Conservation (phyloP, 805 yeast genomes). For the Groenewaldozyma tartarivorans region DNA sequence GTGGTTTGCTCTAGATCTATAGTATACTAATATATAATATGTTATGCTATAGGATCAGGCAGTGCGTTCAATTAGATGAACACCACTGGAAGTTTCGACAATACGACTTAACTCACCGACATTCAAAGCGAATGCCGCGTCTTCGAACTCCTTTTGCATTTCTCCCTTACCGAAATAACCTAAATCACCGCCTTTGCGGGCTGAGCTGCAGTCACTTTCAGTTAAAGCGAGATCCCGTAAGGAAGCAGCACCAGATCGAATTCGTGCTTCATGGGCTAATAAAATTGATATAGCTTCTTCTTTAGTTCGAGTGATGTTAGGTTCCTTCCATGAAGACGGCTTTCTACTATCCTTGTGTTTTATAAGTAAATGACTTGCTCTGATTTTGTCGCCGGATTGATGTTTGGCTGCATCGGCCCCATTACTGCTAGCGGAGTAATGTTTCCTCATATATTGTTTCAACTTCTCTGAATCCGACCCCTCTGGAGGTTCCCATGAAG, state of each 20-base stretch:
- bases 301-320: conserved; percentile 63
- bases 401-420: conserved; percentile 13
- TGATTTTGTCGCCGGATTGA: conserved; percentile 49
- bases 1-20: no score
- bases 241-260: conserved; percentile 53
- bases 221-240: conserved; percentile 67
- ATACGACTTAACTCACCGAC: conserved; percentile 77
- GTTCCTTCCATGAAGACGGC: conserved; percentile 85
- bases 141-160: conserved; percentile 94
- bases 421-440: conserved; percentile 23
- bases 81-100: conserved; percentile 85
- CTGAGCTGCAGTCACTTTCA: conserved; percentile 85
- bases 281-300: conserved; percentile 69
- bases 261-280: conserved; percentile 45
- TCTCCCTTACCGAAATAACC: conserved; percentile 83
- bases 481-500: conserved; percentile 86
- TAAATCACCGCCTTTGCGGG: conserved; percentile 81
- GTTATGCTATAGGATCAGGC: no score
- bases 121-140: conserved; percentile 70
- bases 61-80: conserved; percentile 79
- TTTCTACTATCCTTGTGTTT: conserved; percentile 79
- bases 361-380: conserved; percentile 72
- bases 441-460: conserved; percentile 42
- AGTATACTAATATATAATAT: no score
- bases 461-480: conserved; percentile 63